Evolutionary conservation across 2,329 filamentous ascomycete genomes (phyloP), one percentile per base, ranked within the genome.

Genomic region (Dothideomycetes sp.): DNA sequence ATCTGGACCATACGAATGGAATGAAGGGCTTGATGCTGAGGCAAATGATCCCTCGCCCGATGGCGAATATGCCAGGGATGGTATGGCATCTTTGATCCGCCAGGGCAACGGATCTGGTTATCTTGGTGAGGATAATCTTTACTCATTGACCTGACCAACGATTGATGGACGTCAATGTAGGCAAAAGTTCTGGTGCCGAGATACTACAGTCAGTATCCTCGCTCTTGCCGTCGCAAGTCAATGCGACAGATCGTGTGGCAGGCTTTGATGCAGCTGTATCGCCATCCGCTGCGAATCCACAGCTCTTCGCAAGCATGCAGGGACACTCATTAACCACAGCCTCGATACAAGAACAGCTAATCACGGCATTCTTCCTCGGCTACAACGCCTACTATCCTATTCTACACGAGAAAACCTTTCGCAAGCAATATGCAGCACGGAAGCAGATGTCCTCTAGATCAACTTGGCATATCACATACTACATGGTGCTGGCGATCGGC

Each of bases 381-480:
- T 70, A 68, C 44, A 64, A 70, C 42, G 52, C 55, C 4, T 63
- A 62, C 34, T 69, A 69, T 46, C 66, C 66, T 2, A 61, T 69
- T 32, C 52, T 70, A 4, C 63, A 69, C 37, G 66, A 70, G 45
- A 56, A 59, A 5, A 65, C 61, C 1, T 69, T 69, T 42, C 55
- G 64, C 36, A 64, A 65, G 9, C 65, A 68, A 40, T 68, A 64
- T 42, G 54, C 63, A 19, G 59, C 27, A n/a, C 12, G 36, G 11
- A 31, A 31, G 18, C 36, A 66, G 35, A 57, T 65, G 14, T 58
- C 64, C 12, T 51, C 61, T 4, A 56, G 64, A 2, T 63, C 61
- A 5, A 57, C 59, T 44, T 60, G 60, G 4, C 56, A 51, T 31
- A 60, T 59, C 29, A 66, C 65, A 63, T 62, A 67, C 33, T 61